Evolutionary conservation across 73 alveolate species (phyloP), one percentile per base, ranked within the genome.

Genomic region (Paramecium caudatum): DNA sequence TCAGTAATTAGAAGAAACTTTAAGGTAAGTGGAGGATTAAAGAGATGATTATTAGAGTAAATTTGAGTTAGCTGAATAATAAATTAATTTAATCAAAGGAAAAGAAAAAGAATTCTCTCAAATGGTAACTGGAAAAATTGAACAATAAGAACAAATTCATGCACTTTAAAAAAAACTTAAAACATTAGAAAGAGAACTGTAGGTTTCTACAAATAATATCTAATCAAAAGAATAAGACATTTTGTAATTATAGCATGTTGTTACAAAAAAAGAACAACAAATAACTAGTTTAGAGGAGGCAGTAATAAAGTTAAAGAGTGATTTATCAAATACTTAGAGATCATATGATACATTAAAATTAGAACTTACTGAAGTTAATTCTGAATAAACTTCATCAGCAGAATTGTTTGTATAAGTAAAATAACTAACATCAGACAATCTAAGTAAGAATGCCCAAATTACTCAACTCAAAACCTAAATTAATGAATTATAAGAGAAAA

Each of bases 41-140:
- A 55, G 80, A 55, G 80, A 55, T 55, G 80, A 55, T 55, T 55
- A 55, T 23, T 10, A 55, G 30, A 55, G 80, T 55, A 55, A 27
- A 23, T 55, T 10, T 23, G 80, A 55, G 12, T 55, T 55, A 21
- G 80, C 80, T 17, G 8, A 27, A 21, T 10, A 55, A 15, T 37
- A 55, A 10, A 27, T 55, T 27, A 43, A 55, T 55, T 27, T 55
- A 5, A 27, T 27, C 30, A 55, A 55, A 21, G 80, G 80, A 55
- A 55, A 55, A 8, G 80, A 55, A 27, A 55, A 55, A 23, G 80
- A 55, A 43, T 27, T 55, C 1, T 27, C 23, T 55, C 13, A 19
- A 10, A 55, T 55, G 80, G 80, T 43, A 55, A 21, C 80, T 0
- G 30, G 30, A 12, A 55, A 55, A 55, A 55, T 55, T 10, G 80